Percentiles rank a stretch among this genome's conserved stretches.
Conservation (phyloP, 73 alveolate genomes). For the Symbiodinium natans region DNA sequence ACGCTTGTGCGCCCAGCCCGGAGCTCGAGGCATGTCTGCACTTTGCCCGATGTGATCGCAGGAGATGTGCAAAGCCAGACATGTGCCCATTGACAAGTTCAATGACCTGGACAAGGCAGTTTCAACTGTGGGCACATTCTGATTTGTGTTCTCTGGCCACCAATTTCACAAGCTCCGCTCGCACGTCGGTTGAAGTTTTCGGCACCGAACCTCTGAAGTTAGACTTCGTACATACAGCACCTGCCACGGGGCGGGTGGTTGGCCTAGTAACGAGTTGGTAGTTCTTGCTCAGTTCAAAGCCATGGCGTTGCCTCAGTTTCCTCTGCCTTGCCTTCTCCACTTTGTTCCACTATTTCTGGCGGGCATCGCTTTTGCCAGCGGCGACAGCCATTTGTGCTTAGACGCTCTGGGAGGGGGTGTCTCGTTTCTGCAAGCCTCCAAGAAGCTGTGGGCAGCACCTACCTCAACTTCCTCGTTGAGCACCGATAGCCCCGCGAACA, state of each 20-base stretch:
- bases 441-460: background rate
- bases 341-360: background rate
- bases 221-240: background rate
- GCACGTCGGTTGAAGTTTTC: background rate
- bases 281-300: background rate
- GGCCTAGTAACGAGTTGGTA: background rate
- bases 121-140: background rate
- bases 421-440: slow-evolving; percentile 49
- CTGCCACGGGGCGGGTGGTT: background rate
- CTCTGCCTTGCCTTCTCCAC: background rate
- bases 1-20: background rate
- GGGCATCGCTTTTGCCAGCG: background rate
- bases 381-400: background rate
- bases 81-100: slow-evolving; percentile 59
- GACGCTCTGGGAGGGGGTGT: slow-evolving; percentile 37
- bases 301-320: background rate
- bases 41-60: background rate
- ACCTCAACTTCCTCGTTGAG: background rate
- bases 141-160: background rate
- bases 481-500: too few species aligned
- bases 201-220: slow-evolving; percentile 24
- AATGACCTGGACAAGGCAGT: slow-evolving; percentile 38
- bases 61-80: slow-evolving; percentile 74
- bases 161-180: background rate
- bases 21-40: background rate